These are phyloP conservation scores for Botrytis paeoniae DNA, from an alignment of 2,329 filamentous ascomycete genomes.

Conservation along the genomic window DNA sequence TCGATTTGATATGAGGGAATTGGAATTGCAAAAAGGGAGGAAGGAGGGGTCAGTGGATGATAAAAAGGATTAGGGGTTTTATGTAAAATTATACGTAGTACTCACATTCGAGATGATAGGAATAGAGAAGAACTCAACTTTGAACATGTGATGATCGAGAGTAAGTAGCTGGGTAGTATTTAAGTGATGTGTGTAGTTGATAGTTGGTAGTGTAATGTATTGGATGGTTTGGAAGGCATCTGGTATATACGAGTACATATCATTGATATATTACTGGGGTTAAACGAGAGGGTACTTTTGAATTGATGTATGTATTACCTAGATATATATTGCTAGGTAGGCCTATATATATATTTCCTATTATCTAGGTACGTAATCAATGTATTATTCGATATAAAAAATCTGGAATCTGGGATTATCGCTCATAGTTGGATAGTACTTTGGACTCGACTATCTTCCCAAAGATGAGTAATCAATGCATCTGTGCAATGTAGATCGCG, in stretches of 20 bases:
- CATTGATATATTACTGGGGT: too few species aligned
- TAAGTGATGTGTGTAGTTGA: background rate
- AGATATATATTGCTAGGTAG: too few species aligned
- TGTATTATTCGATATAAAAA: too few species aligned
- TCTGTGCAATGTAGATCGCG: background rate
- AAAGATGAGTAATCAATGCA: background rate
- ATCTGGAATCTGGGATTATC: too few species aligned
- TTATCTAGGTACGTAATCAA: too few species aligned
- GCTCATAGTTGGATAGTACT: background rate
- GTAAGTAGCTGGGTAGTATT: background rate
- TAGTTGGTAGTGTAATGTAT: background rate
- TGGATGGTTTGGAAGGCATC: background rate
- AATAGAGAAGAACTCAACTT: constrained; percentile 2
- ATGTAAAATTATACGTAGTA: background rate
- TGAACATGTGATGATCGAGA: background rate
- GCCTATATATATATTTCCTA: too few species aligned
- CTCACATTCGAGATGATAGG: background rate
- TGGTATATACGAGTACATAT: too few species aligned
- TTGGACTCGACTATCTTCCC: too few species aligned
- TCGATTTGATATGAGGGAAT: background rate
- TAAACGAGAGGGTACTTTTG: too few species aligned
- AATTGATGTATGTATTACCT: too few species aligned
- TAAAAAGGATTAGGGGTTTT: background rate
- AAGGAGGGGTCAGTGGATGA: constrained; percentile 9
- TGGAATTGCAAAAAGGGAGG: constrained; percentile 4